These are phyloP conservation scores for Amphibolis antarctica DNA, from an alignment of 106 monocot species.

Conservation along the genomic window DNA sequence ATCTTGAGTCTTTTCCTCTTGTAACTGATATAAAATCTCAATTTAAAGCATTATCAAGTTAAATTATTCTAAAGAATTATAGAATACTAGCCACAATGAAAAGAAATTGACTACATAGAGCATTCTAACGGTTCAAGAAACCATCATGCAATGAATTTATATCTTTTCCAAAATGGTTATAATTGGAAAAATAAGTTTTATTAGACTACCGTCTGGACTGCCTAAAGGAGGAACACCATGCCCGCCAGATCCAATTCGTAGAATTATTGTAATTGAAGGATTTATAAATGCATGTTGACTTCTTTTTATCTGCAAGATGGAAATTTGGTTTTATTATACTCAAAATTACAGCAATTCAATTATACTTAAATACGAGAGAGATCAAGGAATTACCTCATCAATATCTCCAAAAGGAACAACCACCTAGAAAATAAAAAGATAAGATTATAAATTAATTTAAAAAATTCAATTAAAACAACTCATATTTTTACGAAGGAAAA, in stretches of 20 bases:
- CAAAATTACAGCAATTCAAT: neutral
- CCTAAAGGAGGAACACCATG: conserved; percentile 98
- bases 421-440: conserved; percentile 37
- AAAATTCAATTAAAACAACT: neutral
- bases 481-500: too few relatives aligned
- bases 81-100: too few relatives aligned
- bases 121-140: too few relatives aligned
- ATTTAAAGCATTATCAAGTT: too few relatives aligned
- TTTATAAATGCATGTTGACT: conserved; percentile 97
- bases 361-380: neutral
- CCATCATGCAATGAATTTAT: too few relatives aligned
- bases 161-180: neutral
- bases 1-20: too few relatives aligned
- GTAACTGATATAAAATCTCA: too few relatives aligned
- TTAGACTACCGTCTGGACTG: conserved; percentile 68
- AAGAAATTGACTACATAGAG: too few relatives aligned
- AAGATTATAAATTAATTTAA: neutral
- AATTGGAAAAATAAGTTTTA: neutral
- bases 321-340: conserved; percentile 18
- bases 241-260: conserved; percentile 90
- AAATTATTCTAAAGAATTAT: too few relatives aligned
- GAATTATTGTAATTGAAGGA: conserved; percentile 89
- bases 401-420: conserved; percentile 88
- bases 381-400: conserved; percentile 59
- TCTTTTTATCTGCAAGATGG: conserved; percentile 77